Evolutionary conservation across 306 rosid species (phyloP), one percentile per base, ranked within the genome.

Genomic region (Herpetospermum pedunculosum): DNA sequence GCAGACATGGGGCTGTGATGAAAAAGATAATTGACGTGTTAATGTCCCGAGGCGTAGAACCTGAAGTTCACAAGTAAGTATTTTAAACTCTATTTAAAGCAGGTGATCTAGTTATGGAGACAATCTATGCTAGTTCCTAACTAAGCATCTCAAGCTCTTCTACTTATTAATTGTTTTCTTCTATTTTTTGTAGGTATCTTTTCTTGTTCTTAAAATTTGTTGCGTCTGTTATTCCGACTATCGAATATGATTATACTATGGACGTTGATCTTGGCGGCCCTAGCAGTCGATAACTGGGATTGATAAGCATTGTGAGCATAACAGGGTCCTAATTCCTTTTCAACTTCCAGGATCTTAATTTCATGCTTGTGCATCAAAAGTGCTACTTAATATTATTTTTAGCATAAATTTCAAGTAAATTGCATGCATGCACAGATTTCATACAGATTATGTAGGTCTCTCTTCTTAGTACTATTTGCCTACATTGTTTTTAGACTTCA

Each of bases 181-280:
- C 46, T 72, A 28, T 38, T 34, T 63, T 73, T 29, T 79, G 77
- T 70, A 94, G 98, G 96, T 94, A 94, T 84, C 84, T 94, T 37
- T 91, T 94, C 87, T 83, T 94, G 57, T 94, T 94, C 95, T 79
- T 94, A 84, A 94, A 94, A 74, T 94, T 94, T 70, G 86, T 94
- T 83, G 99, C 99, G 50, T 94, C 99, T 58, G 99, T 94, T 53
- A 94, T 94, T 77, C 99, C 99, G 13, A 94, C 97, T 3, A 94
- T 94, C 2, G 99, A 94, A 83, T 94, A 91, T 77, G 97, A 94
- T 80, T 91, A 94, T 85, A 91, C 97, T 4, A 89, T 94, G 95
- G 99, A 94, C 88, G 88, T 94, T 38, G 97, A 94, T 85, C 92
- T 94, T 55, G 97, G 99, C 49, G 87, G 92, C 90, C 81, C 97